Evolutionary conservation across 148 eudicot species (phyloP), one percentile per base, ranked within the genome.

Genomic region (Nyssa sinensis): DNA sequence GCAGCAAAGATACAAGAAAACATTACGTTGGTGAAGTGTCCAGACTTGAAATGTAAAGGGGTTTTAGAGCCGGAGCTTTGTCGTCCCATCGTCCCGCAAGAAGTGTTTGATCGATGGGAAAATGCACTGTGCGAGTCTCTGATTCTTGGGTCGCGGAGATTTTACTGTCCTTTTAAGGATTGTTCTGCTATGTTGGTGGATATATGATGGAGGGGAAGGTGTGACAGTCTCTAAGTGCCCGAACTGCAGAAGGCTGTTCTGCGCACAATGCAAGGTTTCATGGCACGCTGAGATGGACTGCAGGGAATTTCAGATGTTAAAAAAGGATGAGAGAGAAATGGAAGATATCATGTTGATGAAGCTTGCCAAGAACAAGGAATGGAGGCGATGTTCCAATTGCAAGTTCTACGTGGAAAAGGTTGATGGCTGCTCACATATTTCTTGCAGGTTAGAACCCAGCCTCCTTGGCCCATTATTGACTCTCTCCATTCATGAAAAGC

Each of bases 101-200:
- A 75, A 25, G 62, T 78, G 32, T 39, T 78, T 16, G 80, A 73
- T 12, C 44, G 80, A 47, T 84, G 82, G 80, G 79, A 62, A 10
- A 11, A 13, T 32, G 76, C 73, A 1, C 17, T 71, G 1, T 75
- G 76, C 8, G 78, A 84, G 74, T 71, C 81, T 0, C 8, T 57
- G 1, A 66, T 75, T 29, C 39, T 58, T 1, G 78, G 11, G 0
- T 75, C 70, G 3, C 69, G 55, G 14, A 73, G 73, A 25, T 70
- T 78, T 41, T 75, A 84, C 39, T 81, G 87, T 34, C 85, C 85
- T 0, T 84, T 76, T 39, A 78, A 73, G 68, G 87, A 76, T 24
- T 84, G 87, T 47, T 78, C 81, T 3, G 87, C 76, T 0, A 34
- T 78, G 16, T 58, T 84, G 8, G n/a, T 80, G 1, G 51, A 62